Base-by-base conservation (phyloP, 805 yeast genomes). In the Saturnispora besseyi region DNA sequence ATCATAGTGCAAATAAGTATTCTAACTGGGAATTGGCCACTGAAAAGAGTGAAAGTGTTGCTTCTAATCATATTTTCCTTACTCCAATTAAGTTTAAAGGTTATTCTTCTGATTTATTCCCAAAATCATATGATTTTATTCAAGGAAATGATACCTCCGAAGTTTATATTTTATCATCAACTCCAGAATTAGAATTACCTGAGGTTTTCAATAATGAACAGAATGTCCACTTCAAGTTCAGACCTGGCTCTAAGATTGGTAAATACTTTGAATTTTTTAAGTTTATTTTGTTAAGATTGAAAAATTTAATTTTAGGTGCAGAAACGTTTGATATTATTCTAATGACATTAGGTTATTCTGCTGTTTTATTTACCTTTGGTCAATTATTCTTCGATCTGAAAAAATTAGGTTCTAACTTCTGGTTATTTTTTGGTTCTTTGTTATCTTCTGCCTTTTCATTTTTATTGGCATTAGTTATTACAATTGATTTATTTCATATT, bases 261-360 rank as follows among this genome's bases (percentile, higher is more conserved):
- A 79, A 77, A 55, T 75, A 82, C 55, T 75, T 74, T 48, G 82
- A 78, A 50, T 75, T 79, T 56, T 60, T 75, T 41, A 65, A 68
- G 33, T 64, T 71, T 24, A 65, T 72, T 10, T 60, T 71, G 41
- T 47, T 59, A 15, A 76, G 70, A 54, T 59, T 80, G 15, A 58
- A 68, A 46, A 70, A 67, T 44, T 66, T 79, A 53, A 71, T 83
- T 48, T 70, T 72, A 46, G 82, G 84, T 53, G 93, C 96, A 15
- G 96, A 90, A 57, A 78, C 84, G 26, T 87, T 87, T 57, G 98
- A 91, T 65, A 81, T 90, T 37, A 79, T 81, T 12, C 73, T 90
- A 51, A 82, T 93, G 46, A 74, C 87, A 2, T 63, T 82, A 46
- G 97, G 96, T 2, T 91, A 91, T 65, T 58, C 79, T 28, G 95